Conservation (phyloP, 352 stramenopile genomes). For the Stephanocyclus meneghinianus region DNA sequence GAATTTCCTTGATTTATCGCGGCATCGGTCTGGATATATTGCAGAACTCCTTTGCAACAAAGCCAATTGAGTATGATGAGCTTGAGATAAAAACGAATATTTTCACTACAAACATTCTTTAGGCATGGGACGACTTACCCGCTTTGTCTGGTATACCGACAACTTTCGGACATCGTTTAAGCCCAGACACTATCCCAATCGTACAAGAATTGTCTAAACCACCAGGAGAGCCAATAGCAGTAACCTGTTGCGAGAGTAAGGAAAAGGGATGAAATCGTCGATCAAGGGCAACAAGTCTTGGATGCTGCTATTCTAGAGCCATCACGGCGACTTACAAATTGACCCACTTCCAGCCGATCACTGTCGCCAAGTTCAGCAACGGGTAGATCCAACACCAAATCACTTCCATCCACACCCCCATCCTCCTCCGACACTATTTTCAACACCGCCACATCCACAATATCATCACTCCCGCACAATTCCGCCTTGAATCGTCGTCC, state of each 20-base stretch:
- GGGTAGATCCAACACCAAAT: constrained; percentile 51
- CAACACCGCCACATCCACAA: constrained; percentile 86
- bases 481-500: constrained; percentile 78
- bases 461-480: constrained; percentile 81
- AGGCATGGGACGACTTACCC: background rate
- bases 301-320: background rate
- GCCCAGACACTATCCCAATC: constrained; percentile 83
- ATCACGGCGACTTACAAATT: constrained; percentile 52
- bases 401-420: background rate
- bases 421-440: constrained; percentile 68
- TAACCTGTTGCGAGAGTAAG: constrained; percentile 31
- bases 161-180: constrained; percentile 80
- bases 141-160: constrained; percentile 78
- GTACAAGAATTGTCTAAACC: constrained; percentile 87
- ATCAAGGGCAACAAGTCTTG: background rate
- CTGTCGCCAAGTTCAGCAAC: constrained; percentile 76
- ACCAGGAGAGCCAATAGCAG: constrained; percentile 85
- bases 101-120: too few relatives aligned
- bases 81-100: too few relatives aligned
- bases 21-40: constrained; percentile 84
- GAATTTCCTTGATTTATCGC: constrained; percentile 82
- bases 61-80: too few relatives aligned
- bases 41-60: constrained; percentile 48
- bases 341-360: constrained; percentile 80
- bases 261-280: background rate